A percentile compares a stretch with the other conserved stretches of the same genome.
Conservation (phyloP, 1,284 basidiomycete genomes). For the Xerocomus minutiporus region DNA sequence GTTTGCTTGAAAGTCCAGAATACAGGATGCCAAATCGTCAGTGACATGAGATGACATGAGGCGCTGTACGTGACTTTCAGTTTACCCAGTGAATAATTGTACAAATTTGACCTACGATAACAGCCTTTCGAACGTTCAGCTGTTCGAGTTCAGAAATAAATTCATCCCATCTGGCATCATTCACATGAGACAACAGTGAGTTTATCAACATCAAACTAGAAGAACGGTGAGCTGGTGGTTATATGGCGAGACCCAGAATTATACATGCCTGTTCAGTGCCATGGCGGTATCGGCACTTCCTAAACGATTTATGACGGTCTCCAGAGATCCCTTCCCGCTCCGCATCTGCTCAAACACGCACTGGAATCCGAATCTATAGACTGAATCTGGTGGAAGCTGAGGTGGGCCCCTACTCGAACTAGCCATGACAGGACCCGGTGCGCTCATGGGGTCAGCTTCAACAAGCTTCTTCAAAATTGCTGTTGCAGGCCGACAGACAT, state of each 20-base stretch:
- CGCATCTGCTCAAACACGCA: slow-evolving; percentile 81
- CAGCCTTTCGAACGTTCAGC: slow-evolving; percentile 78
- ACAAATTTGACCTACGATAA: slow-evolving; percentile 55
- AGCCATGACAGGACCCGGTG: slow-evolving; percentile 51
- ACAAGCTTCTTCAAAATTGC: slow-evolving; percentile 86
- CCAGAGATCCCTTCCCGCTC: slow-evolving; percentile 58
- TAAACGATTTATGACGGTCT: slow-evolving; percentile 74
- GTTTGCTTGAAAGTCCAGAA: slow-evolving; percentile 90
- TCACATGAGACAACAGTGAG: slow-evolving; percentile 75
- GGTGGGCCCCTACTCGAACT: slow-evolving; percentile 60
- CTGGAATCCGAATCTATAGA: slow-evolving; percentile 79
- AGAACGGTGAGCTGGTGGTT: slow-evolving; percentile 8
- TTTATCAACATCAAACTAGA: slow-evolving; percentile 86
- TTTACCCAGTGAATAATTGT: not conserved
- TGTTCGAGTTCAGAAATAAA: slow-evolving; percentile 75
- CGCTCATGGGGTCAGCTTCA: slow-evolving; percentile 69
- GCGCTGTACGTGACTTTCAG: slow-evolving; percentile 46
- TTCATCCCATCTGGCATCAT: slow-evolving; percentile 71
- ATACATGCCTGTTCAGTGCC: slow-evolving; percentile 72
- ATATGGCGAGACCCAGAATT: not conserved
- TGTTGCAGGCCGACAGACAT: slow-evolving; percentile 95
- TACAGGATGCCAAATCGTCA: slow-evolving; percentile 81
- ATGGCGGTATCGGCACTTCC: slow-evolving; percentile 82
- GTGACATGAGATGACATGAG: slow-evolving; percentile 84
- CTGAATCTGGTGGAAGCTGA: slow-evolving; percentile 53